These are phyloP conservation scores for Pachysandra terminalis DNA, from an alignment of 164 flowering plant genomes.

Conservation along the genomic window DNA sequence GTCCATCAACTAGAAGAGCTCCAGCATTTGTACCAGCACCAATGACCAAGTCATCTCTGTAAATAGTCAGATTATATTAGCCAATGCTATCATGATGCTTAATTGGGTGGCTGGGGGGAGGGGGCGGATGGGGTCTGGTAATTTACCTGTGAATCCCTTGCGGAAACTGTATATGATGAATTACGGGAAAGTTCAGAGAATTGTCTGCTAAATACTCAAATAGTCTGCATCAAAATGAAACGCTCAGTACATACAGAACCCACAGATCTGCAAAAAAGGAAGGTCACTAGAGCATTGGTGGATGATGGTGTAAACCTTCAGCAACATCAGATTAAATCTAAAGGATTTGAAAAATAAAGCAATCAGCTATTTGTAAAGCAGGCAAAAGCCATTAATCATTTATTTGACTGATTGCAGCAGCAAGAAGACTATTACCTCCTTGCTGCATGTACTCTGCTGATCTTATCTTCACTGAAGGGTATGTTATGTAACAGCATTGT, in stretches of 20 bases:
- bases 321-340: background rate
- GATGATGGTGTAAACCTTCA: no score
- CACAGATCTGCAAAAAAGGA: no score
- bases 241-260: constrained; percentile 4
- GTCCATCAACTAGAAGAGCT: constrained; percentile 93
- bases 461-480: constrained; percentile 67
- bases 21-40: constrained; percentile 87
- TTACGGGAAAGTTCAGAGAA: constrained; percentile 69
- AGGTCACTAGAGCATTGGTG: no score
- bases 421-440: constrained; percentile 55
- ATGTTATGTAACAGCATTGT: constrained; percentile 82
- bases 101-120: no score
- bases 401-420: background rate
- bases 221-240: constrained; percentile 49
- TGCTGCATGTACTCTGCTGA: constrained; percentile 91
- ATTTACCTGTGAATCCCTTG: constrained; percentile 67
- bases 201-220: constrained; percentile 79
- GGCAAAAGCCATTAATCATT: background rate
- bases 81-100: no score
- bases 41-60: constrained; percentile 92
- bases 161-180: constrained; percentile 87
- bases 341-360: no score
- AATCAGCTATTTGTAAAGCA: background rate
- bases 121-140: no score
- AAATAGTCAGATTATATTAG: constrained; percentile 8